These are phyloP conservation scores for Arthrobotrys entomopaga DNA, from an alignment of 2,329 filamentous ascomycete species.

Conservation along the genomic window DNA sequence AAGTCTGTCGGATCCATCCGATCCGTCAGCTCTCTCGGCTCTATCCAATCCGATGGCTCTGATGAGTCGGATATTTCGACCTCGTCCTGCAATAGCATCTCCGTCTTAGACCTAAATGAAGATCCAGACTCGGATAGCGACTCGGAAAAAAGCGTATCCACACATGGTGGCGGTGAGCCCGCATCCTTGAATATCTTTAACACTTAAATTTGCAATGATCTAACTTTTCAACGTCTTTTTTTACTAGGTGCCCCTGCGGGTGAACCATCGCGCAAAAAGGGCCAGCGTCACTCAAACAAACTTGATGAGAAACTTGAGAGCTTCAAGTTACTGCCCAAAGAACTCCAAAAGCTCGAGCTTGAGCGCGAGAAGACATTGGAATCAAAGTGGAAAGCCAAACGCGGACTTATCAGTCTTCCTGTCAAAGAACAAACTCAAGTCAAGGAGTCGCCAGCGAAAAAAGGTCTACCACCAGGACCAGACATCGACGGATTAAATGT, in stretches of 20 bases:
- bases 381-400: neutral
- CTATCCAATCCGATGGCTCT: too few species aligned
- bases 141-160: too few species aligned
- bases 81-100: too few species aligned
- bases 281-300: neutral
- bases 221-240: neutral
- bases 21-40: neutral
- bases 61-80: too few species aligned
- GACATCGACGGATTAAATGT: too few species aligned
- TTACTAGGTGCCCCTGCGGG: neutral
- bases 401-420: too few species aligned
- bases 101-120: too few species aligned
- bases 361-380: neutral
- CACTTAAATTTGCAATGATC: too few species aligned
- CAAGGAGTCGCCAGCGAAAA: neutral
- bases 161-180: too few species aligned
- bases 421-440: neutral
- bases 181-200: too few species aligned
- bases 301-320: constrained; percentile 12
- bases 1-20: neutral
- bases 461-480: neutral
- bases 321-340: constrained; percentile 13
- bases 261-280: neutral
- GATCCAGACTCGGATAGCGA: too few species aligned
- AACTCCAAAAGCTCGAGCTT: constrained; percentile 4